Evolutionary conservation across 768 basidiomycete genomes (phyloP), one percentile per base, ranked within the genome.

Genomic region (Dioszegia crocea): DNA sequence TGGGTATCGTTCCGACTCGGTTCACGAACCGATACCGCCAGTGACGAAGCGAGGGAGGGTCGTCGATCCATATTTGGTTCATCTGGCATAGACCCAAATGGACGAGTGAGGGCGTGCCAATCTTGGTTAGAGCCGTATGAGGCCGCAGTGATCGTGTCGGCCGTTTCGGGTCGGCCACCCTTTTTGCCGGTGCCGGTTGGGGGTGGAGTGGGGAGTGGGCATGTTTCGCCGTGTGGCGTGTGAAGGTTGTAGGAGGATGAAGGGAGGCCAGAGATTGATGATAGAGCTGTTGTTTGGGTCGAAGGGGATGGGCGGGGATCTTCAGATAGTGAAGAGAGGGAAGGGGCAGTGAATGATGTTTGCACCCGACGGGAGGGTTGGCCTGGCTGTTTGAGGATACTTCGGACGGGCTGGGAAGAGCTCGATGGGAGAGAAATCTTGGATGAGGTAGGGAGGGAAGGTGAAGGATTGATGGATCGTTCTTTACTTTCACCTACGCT

Each of bases 361-460:
- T 6, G 36, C 11, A 53, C 11, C 11, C 39, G 36, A 19, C 33
- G 49, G 4, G 45, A 27, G 49, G 33, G 17, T 51, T 51, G 38
- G 11, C 51, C 51, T 14, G 39, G 36, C 16, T 39, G 23, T 41
- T 40, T 23, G 24, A 41, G 51, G 24, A 41, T 53, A 40, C 51
- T 26, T 26, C 24, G 36, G 10, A 16, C 38, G 5, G 51, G 51
- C 23, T 27, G 24, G 19, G 51, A 53, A 8, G 29, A 19, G 24
- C 51, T 53, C 3, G 51, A 39, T 30, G 36, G 51, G 11, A 53
- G 51, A 40, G 49, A 50, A 23, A 30, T 31, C 33, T 50, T 50
- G 49, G 31, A 36, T 5, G 49, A 50, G 4, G 31, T 11, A 2
- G 30, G 31, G 2, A 30, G 49, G 14, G 49, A 50, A 3, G n/a